A percentile compares a stretch with the other conserved stretches of the same genome.
Evolutionary conservation across 306 rosid genomes (phyloP).

Genomic region (Quercus agrifolia): DNA sequence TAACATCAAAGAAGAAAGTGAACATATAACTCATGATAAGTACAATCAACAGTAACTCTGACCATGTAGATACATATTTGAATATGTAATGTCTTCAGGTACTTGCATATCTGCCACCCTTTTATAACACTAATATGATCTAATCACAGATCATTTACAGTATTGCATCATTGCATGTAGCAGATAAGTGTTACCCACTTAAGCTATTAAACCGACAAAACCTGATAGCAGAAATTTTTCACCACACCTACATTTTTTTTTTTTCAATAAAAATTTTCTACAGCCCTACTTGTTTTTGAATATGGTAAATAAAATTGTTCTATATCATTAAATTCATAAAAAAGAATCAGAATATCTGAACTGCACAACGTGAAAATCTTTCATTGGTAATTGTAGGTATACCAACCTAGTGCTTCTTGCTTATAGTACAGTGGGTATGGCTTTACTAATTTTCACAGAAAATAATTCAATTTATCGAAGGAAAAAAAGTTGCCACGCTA

Average conservation of each 20-base stretch:
- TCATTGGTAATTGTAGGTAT: too few species aligned
- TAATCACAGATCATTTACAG: not conserved
- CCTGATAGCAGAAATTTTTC: not conserved
- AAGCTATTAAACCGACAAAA: not conserved
- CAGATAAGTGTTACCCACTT: not conserved
- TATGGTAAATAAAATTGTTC: not conserved
- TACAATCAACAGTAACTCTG: not conserved
- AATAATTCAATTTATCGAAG: too few species aligned
- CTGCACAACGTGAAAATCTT: not conserved
- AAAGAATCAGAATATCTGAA: not conserved
- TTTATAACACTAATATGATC: not conserved
- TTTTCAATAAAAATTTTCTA: too few species aligned
- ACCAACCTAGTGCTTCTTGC: too few species aligned
- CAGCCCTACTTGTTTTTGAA: not conserved
- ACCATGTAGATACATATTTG: not conserved
- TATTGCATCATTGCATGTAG: not conserved
- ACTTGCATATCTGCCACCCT: not conserved
- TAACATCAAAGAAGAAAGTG: conserved; percentile 8
- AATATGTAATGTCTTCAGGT: not conserved
- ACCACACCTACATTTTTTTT: not conserved
- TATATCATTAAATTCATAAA: not conserved
- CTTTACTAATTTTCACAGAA: too few species aligned
- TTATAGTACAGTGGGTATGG: too few species aligned
- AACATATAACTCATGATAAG: conserved; percentile 1
- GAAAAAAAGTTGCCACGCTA: too few species aligned